Conservation (phyloP, 2,329 filamentous ascomycete genomes). For the Monilinia vaccinii-corymbosi region DNA sequence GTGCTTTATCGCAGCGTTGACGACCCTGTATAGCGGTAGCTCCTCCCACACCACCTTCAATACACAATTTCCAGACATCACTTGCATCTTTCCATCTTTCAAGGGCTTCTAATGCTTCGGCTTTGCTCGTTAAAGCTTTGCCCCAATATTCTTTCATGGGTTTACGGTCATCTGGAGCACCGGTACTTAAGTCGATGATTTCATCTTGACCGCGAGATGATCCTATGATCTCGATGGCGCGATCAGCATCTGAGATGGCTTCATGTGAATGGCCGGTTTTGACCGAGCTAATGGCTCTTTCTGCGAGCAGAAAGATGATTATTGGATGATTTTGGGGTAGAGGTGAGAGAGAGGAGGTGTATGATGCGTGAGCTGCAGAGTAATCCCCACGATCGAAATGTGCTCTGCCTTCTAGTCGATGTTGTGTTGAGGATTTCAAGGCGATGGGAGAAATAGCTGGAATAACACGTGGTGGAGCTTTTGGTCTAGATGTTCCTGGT, state of each 20-base stretch:
- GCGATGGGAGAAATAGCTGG: constrained; percentile 61
- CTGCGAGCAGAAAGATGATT: constrained; percentile 80
- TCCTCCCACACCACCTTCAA: constrained; percentile 81
- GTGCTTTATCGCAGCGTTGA: constrained; percentile 79
- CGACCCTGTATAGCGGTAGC: constrained; percentile 75
- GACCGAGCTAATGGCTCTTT: constrained; percentile 79
- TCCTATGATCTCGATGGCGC: constrained; percentile 72
- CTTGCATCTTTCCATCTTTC: constrained; percentile 87
- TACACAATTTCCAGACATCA: constrained; percentile 69
- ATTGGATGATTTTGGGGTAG: constrained; percentile 75
- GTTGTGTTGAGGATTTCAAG: constrained; percentile 65
- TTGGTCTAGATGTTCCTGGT: constrained; percentile 37
- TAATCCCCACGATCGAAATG: constrained; percentile 95
- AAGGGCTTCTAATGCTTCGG: constrained; percentile 90
- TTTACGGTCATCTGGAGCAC: constrained; percentile 54
- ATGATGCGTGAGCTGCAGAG: constrained; percentile 73
- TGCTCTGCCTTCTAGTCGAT: constrained; percentile 71
- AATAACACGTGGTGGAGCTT: constrained; percentile 39
- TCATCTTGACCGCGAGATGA: constrained; percentile 70
- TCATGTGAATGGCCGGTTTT: constrained; percentile 89
- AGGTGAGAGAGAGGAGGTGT: constrained; percentile 64
- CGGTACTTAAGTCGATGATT: constrained; percentile 57
- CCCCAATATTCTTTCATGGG: constrained; percentile 91
- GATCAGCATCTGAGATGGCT: constrained; percentile 76
- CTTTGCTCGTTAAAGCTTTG: constrained; percentile 89